Evolutionary conservation across 1,284 basidiomycete genomes (phyloP), one percentile per base, ranked within the genome.

Genomic region (Trichosporon coremiiforme): DNA sequence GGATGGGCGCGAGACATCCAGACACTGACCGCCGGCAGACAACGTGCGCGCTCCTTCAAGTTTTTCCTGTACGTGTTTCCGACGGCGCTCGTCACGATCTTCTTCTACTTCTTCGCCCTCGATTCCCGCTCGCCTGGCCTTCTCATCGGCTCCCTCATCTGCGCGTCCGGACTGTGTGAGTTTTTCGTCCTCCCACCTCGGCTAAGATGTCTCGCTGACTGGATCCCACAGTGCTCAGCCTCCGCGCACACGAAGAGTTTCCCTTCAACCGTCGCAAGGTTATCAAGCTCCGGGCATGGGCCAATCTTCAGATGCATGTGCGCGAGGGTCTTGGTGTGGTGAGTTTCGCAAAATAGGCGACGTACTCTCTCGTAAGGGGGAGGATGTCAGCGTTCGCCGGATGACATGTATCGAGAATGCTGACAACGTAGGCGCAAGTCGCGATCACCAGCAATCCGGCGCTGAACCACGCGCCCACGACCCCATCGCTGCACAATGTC

Each of bases 11-110:
- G 36, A 53, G n/a, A 29, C 25, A 25, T 25, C 25, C 25, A 25
- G 25, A 25, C 29, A 20, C 57, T 62, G 29, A 62, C 17, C 29
- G 29, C 29, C 29, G 29, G 29, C 57, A 62, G 57, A 62, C 57
- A 62, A 62, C 57, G 57, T 62, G 57, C 57, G 57, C 57, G 57
- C 29, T 35, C 29, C 29, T 62, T 62, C 57, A 62, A 62, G 57
- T 62, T 62, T 33, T 62, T 62, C 31, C 57, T 62, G 31, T 62
- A 62, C 57, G 29, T 62, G 20, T 62, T 62, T 15, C 57, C 57
- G 31, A 62, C 57, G 20, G 57, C 57, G 29, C 57, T 62, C 15
- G 57, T 62, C 29, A 62, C 57, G 20, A 62, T 62, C 57, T 62
- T 62, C 15, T 62, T 62, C 31, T 62, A 62, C 57, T 62, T 62